A percentile compares a stretch with the other conserved stretches of the same genome.
phyloP scores from a whole-genome alignment of 495 filamentous ascomycete genomes.

The Podospora conica region DNA sequence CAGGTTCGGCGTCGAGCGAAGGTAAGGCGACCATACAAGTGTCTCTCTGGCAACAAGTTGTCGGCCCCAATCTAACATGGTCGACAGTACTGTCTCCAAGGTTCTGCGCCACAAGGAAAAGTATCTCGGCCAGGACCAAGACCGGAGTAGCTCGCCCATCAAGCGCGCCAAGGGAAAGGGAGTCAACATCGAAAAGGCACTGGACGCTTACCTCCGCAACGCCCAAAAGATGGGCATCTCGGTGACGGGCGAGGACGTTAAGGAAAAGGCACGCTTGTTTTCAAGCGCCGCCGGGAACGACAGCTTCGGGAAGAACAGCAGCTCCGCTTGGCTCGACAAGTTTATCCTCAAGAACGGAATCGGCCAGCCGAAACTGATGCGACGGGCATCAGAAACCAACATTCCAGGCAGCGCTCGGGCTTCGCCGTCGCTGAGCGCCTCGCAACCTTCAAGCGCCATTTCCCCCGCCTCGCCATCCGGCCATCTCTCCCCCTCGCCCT shows the following conservation, averaged over 20 bases:
- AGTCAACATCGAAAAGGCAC: constrained; percentile 90
- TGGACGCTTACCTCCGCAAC: constrained; percentile 82
- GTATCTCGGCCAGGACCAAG: constrained; percentile 76
- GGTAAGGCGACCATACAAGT: constrained; percentile 50
- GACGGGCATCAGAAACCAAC: constrained; percentile 66
- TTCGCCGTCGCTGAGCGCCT: constrained; percentile 47
- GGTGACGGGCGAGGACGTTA: constrained; percentile 76
- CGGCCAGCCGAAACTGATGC: constrained; percentile 52
- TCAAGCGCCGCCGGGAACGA: constrained; percentile 72
- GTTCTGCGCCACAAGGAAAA: constrained; percentile 95
- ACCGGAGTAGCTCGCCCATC: constrained; percentile 79
- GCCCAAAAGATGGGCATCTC: constrained; percentile 68
- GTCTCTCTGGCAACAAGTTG: not conserved
- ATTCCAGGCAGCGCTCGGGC: constrained; percentile 52
- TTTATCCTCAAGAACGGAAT: constrained; percentile 93
- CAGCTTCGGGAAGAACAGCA: constrained; percentile 68
- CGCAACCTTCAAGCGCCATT: constrained; percentile 63
- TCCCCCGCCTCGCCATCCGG: constrained; percentile 68
- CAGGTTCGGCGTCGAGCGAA: constrained; percentile 95
- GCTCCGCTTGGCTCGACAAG: constrained; percentile 81
- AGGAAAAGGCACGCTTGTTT: constrained; percentile 83
- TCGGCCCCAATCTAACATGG: constrained; percentile 13
- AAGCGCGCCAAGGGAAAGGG: constrained; percentile 87
- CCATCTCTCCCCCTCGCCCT: constrained; percentile 56
- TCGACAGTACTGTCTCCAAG: constrained; percentile 86